Base-by-base conservation (phyloP, 140 eudicot genomes). In the Anethum foeniculum region DNA sequence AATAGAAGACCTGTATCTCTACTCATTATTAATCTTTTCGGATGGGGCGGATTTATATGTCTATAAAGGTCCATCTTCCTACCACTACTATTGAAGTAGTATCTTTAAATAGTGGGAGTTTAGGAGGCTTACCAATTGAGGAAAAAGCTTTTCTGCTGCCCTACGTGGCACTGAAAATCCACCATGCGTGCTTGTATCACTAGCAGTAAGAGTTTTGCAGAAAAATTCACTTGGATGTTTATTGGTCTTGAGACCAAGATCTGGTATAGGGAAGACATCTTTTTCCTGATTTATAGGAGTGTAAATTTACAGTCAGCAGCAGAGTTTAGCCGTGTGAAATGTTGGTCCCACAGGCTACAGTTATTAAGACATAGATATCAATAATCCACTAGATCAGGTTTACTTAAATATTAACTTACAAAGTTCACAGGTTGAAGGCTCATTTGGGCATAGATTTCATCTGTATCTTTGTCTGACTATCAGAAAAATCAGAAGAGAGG, bases 131-230 rank as follows among this genome's bases (percentile, higher is more conserved):
- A 93, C 98, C 93, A 93, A 77, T 82, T 90, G 99, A 21, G 99
- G 99, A 78, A 95, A 95, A 51, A 95, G 93, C 86, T 95, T 95
- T 80, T 95, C 99, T 13, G 99, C 99, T 25, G 99, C 99, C 67
- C 99, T 86, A 10, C 99, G 92, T 64, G 99, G 99, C 80, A 95
- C 99, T 3, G 99, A 95, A 87, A 95, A 95, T 75, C 99, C 99
- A 16, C 99, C 99, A 76, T 95, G 99, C 0, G 99, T 95, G 84
- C 97, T 95, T 12, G 99, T 95, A 64, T 95, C 99, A 85, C 97
- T 93, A 1, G 97, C 96, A 14, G 97, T 93, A 82, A 93, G 84
- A 74, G 97, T 93, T 87, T 92, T 95, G 87, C 99, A 95, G 80
- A 95, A 95, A 86, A 92, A 95, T 62, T 95, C 99, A 69, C 85